Conservation (phyloP, 75 land plant species). For the Picea sitchensis region DNA sequence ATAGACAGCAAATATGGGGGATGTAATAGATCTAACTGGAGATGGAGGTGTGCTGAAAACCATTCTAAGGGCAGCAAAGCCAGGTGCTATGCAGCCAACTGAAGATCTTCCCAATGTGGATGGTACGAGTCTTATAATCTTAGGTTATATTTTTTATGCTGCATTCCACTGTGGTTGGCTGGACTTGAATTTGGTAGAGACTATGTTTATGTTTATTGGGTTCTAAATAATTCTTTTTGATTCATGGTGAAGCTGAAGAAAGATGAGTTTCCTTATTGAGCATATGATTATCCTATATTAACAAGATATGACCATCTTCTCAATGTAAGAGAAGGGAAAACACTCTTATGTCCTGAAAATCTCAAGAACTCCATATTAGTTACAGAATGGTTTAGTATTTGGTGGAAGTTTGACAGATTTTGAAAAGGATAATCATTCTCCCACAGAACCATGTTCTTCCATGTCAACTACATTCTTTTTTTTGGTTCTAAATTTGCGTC, state of each 20-base stretch:
- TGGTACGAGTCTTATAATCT: conserved; percentile 31
- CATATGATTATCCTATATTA: too few species aligned
- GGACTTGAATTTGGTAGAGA: background rate
- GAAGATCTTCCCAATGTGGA: conserved; percentile 77
- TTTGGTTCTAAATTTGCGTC: background rate
- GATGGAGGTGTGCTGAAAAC: conserved; percentile 88
- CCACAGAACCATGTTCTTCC: background rate
- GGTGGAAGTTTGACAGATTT: background rate
- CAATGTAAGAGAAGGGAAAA: background rate
- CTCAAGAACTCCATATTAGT: background rate
- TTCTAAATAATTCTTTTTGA: background rate
- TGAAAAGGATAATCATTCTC: background rate
- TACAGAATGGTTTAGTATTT: background rate
- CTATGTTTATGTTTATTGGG: background rate
- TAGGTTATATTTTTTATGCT: background rate
- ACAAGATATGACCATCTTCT: background rate
- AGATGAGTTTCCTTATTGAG: too few species aligned
- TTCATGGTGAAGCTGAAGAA: background rate
- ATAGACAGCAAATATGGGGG: conserved; percentile 34
- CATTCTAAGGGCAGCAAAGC: conserved; percentile 53
- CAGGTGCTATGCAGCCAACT: conserved; percentile 62
- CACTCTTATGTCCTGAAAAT: background rate
- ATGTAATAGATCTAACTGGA: conserved; percentile 67
- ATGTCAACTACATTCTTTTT: background rate
- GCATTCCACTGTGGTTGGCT: background rate